Evolutionary conservation across 164 flowering plant species (phyloP), one percentile per base, ranked within the genome.

Genomic region (Kingdonia uniflora): DNA sequence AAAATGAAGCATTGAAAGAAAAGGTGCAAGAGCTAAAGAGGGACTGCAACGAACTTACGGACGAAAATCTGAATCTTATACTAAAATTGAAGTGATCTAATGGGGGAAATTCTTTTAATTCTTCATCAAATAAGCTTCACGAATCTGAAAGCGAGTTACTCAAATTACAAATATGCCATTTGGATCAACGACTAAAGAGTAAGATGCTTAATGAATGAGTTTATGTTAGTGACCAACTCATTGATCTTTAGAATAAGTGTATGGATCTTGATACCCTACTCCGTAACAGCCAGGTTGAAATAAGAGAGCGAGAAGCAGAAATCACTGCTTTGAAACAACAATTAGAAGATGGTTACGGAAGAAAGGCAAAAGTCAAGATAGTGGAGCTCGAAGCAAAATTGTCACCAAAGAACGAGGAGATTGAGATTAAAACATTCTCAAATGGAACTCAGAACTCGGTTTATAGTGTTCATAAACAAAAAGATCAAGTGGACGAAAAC

Each of bases 361-460:
- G 47, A 49, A 64, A 74, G 19, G 55, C 26, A 11, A 57, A 13
- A 35, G 43, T 70, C 50, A 73, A 68, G 70, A 45, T 68, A n/a
- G 70, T 21, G 21, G 57, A 55, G 52, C 59, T 81, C 14, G 64
- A 67, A 65, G 65, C n/a, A n/a, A n/a, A n/a, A n/a, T n/a, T n/a
- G n/a, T n/a, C n/a, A n/a, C n/a, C n/a, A n/a, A n/a, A n/a, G 62
- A 78, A 77, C 52, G 77, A 76, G 54, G 84, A 77, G 58, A 70
- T 41, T 39, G 61, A 43, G 20, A 43, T 22, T 80, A 26, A 55
- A 65, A 33, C 47, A 56, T 55, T 55, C 45, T 22, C 54, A 63
- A 15, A 54, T 24, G 4, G 74, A 75, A 45, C 57, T 80, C 15
- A 75, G 78, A 63, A 52, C 59, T 44, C 62, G 65, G 58, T 76